Conservation (phyloP, 2,329 filamentous ascomycete genomes). For the Trichoderma lentiforme region DNA sequence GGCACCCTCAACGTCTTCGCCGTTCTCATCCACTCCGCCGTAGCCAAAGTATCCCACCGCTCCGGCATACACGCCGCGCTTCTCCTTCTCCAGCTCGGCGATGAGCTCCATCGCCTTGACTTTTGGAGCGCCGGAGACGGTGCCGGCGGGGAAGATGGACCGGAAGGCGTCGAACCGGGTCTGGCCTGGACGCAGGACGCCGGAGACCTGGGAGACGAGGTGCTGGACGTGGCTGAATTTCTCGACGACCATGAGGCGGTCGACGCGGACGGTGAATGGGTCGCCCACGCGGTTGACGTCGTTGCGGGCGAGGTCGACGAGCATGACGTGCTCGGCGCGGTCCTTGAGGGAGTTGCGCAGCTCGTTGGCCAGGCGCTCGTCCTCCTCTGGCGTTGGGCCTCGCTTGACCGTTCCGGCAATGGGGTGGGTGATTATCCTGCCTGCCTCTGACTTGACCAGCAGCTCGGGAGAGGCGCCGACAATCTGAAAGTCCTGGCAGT, state of each 20-base stretch:
- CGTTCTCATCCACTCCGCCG: conserved; percentile 63
- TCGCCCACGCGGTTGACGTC: conserved; percentile 96
- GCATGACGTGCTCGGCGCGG: conserved; percentile 49
- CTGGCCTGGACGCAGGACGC: conserved; percentile 76
- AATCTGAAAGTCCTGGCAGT: conserved; percentile 89
- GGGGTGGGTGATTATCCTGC: conserved; percentile 89
- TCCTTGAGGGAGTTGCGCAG: conserved; percentile 78
- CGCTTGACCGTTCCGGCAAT: conserved; percentile 95
- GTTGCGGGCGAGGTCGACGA: conserved; percentile 93
- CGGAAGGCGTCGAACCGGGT: conserved; percentile 94
- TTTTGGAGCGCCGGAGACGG: conserved; percentile 92
- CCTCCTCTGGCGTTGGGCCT: conserved; percentile 75
- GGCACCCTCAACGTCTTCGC: conserved; percentile 66
- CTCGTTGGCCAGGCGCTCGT: conserved; percentile 73
- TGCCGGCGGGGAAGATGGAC: conserved; percentile 94
- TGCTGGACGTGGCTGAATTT: conserved; percentile 97
- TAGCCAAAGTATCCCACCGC: conserved; percentile 98
- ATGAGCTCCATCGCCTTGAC: conserved; percentile 97
- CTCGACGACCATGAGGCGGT: conserved; percentile 90
- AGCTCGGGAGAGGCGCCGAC: conserved; percentile 93
- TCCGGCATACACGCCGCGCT: conserved; percentile 91
- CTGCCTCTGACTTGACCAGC: conserved; percentile 83
- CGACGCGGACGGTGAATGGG: conserved; percentile 82
- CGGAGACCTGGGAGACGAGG: conserved; percentile 91
- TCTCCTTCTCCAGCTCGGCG: conserved; percentile 88